Percentiles rank a stretch among this genome's conserved stretches.
Evolutionary conservation across 164 flowering plant species (phyloP).

Genomic region (Aristolochia contorta): DNA sequence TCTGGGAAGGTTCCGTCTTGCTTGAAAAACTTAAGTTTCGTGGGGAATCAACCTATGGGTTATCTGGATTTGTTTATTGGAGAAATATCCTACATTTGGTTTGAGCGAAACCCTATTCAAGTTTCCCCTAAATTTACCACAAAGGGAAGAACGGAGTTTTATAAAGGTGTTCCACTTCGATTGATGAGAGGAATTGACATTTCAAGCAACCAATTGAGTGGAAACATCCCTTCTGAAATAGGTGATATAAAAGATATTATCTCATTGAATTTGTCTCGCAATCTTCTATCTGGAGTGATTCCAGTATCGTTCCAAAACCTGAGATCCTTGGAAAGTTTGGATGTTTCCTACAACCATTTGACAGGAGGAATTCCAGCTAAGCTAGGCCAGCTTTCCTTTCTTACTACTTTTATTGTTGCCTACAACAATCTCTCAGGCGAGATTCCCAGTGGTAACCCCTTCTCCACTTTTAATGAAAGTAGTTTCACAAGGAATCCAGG

Average conservation of each 20-base stretch:
- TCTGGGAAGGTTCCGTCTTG: constrained; percentile 7
- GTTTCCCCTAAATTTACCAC: neutral
- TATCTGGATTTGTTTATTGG: neutral
- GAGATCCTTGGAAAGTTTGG: constrained; percentile 5
- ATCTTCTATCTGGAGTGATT: neutral
- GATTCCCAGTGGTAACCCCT: neutral
- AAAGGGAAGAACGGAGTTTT: neutral
- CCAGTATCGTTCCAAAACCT: constrained; percentile 3
- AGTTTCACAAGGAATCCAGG: constrained; percentile 3
- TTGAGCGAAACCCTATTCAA: neutral
- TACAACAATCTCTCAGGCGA: neutral
- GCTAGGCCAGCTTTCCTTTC: constrained; percentile 2
- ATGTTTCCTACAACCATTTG: constrained; percentile 5
- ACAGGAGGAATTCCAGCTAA: constrained; percentile 1
- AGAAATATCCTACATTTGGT: neutral
- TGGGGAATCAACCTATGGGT: neutral
- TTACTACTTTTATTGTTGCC: constrained; percentile 5
- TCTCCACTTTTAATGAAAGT: neutral
- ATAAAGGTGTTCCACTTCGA: constrained; percentile 3
- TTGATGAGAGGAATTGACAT: constrained; percentile 7
- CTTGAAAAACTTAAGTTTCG: constrained; percentile 2
- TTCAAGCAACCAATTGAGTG: constrained; percentile 5
- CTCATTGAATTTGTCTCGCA: constrained; percentile 7
- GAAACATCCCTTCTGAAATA: constrained; percentile 4
- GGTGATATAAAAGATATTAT: constrained; percentile 3